Percentiles rank a stretch among this genome's conserved stretches.
These are phyloP conservation scores for Candida sanyaensis DNA, from an alignment of 1,139 yeast species.

Conservation along the genomic window DNA sequence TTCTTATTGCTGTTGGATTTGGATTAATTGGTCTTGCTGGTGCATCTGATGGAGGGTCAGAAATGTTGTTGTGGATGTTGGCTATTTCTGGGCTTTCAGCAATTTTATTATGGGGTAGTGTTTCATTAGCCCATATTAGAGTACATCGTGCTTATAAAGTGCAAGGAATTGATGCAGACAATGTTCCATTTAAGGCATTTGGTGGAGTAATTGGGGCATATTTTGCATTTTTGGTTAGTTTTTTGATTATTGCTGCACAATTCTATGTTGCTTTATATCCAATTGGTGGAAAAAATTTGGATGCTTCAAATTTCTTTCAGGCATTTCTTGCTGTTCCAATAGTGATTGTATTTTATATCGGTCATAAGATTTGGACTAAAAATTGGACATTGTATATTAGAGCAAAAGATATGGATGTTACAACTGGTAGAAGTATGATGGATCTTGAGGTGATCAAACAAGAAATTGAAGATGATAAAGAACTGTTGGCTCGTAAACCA, in stretches of 20 bases:
- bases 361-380: constrained; percentile 27
- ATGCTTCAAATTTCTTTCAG: constrained; percentile 30
- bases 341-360: constrained; percentile 24
- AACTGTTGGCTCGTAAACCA: constrained; percentile 15
- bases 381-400: constrained; percentile 26
- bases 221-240: constrained; percentile 30
- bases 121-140: constrained; percentile 32
- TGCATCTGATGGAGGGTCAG: constrained; percentile 29
- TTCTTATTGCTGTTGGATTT: constrained; percentile 27
- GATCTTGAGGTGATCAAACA: constrained; percentile 26
- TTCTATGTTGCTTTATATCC: constrained; percentile 35
- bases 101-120: constrained; percentile 38
- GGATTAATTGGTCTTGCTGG: constrained; percentile 37
- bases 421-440: constrained; percentile 31
- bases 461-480: constrained; percentile 21
- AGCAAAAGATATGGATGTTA: constrained; percentile 31
- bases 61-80: constrained; percentile 38
- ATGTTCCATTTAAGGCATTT: constrained; percentile 27
- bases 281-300: constrained; percentile 22
- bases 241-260: constrained; percentile 34
- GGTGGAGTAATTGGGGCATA: constrained; percentile 37
- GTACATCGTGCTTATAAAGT: constrained; percentile 26
- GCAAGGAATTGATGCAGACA: constrained; percentile 24
- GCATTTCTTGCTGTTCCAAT: constrained; percentile 33
- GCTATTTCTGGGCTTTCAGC: constrained; percentile 40